Evolutionary conservation across 2,329 filamentous ascomycete genomes (phyloP), one percentile per base, ranked within the genome.

Genomic region (Xylariales sp.): DNA sequence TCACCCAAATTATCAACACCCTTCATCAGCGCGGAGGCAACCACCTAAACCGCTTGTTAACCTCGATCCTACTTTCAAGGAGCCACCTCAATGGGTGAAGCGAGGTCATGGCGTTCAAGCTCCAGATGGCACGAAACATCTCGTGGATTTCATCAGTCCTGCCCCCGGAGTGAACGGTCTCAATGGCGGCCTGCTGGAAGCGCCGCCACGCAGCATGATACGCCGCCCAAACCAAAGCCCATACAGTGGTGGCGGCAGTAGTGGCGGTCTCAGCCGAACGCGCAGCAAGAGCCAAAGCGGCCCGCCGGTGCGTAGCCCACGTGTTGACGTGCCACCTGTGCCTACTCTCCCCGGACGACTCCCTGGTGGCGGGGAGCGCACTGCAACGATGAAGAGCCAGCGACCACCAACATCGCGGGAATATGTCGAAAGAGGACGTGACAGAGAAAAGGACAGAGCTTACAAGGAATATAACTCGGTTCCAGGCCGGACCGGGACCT

Each of bases 81-180:
- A 55, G 31, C 43, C 55, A 10, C 53, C 55, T 3, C 57, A 58
- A 25, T 58, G 56, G 56, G 43, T 46, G 14, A 51, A 49, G 19
- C 46, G 53, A 8, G 57, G 57, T 6, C 57, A 53, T 16, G 57
- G 57, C 16, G 53, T 60, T 11, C 51, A 53, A 20, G 55, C 51
- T 4, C 54, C 57, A 2, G 55, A 56, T 16, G 56, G 55, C n/a
- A 44, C 49, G 29, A 41, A 34, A 16, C 57, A 56, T 21, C 48
- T 60, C 6, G 39, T 60, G 13, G 50, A 60, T 37, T 41, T 58
- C 12, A 60, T 60, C 33, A 49, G 44, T 7, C 41, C 43, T 15
- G 43, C 48, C 4, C n/a, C n/a, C n/a, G n/a, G n/a, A n/a, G n/a
- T n/a, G n/a, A 45, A 37, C 5, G 37, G 20, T 16, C 42, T 43